Conservation (phyloP, 768 basidiomycete species). For the Lanmaoa pseudosensibilis region DNA sequence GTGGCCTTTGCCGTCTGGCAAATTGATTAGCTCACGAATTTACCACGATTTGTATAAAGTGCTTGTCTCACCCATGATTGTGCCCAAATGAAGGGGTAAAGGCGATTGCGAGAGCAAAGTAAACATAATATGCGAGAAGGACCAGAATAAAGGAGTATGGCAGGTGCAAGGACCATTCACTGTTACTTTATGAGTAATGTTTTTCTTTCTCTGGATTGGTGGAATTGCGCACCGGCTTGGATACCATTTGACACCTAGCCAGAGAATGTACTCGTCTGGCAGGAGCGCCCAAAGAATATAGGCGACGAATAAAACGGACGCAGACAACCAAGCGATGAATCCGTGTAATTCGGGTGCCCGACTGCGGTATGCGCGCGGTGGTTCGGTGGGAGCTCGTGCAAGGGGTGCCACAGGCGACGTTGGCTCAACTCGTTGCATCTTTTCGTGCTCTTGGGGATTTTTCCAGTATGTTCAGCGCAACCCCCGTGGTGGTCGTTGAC, state of each 20-base stretch:
- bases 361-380: conserved; percentile 50
- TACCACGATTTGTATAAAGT: conserved; percentile 10
- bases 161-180: conserved; percentile 83
- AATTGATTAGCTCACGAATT: conserved; percentile 10
- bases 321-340: conserved; percentile 84
- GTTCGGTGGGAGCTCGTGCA: conserved; percentile 41
- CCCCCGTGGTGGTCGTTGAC: conserved; percentile 20
- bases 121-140: conserved; percentile 74
- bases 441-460: neutral
- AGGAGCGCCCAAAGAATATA: conserved; percentile 81
- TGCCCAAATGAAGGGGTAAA: conserved; percentile 67
- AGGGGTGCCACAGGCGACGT: conserved; percentile 48
- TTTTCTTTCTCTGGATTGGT: neutral
- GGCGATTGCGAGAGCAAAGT: conserved; percentile 72
- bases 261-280: conserved; percentile 66
- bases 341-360: conserved; percentile 86
- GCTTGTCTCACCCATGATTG: conserved; percentile 59
- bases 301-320: conserved; percentile 64
- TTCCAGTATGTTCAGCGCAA: conserved; percentile 16
- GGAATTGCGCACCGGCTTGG: conserved; percentile 65
- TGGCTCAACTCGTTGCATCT: conserved; percentile 28
- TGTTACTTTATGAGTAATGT: conserved; percentile 29
- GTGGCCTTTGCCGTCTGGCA: conserved; percentile 57
- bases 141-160: conserved; percentile 74
- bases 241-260: conserved; percentile 78